Base-by-base conservation (phyloP, 2,329 filamentous ascomycete genomes). In the Blastomyces percursus region DNA sequence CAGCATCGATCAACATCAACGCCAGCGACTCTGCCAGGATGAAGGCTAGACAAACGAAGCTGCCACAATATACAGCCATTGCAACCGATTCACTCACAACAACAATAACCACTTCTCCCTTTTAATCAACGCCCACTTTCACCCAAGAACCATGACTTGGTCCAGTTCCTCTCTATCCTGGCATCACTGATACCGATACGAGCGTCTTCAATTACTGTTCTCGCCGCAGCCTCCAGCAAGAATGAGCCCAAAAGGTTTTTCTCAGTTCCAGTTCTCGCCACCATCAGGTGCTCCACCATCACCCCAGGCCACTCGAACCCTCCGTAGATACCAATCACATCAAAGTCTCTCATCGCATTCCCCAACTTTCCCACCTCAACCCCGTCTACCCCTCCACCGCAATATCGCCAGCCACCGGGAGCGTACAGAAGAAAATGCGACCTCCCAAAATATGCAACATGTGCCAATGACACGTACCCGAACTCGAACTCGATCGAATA, bases 321-420 rank as follows among this genome's bases (percentile, higher is more conserved):
- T 91, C 64, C 84, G 89, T 68, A 87, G 87, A 72, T 84, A 90
- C 38, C 87, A 91, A 74, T 91, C 89, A 40, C 88, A 89, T 59
- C 88, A 91, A 64, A 71, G 77, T 80, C 82, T 74, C 76, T 90
- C 71, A 72, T 76, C 84, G 65, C 81, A 72, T 42, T 69, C 74
- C 60, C 82, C 56, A 30, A 83, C 84, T 0, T 78, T 87, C 66
- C 84, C 86, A 68, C 81, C 85, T n/a, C 84, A 86, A 69, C 84
- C 86, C 71, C 81, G 82, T 55, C 80, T 76, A 50, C 80, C 71
- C 50, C 71, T 80, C 63, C 69, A 70, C 46, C 64, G 56, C 72
- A 64, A 67, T 71, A 14, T 66, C 62, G 9, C 64, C 64, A 62
- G 68, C 67, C 52, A 66, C 64, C 46, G 67, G 66, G 24, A 63